Conservation (phyloP, 2,329 filamentous ascomycete genomes). For the Corynespora cassiicola region DNA sequence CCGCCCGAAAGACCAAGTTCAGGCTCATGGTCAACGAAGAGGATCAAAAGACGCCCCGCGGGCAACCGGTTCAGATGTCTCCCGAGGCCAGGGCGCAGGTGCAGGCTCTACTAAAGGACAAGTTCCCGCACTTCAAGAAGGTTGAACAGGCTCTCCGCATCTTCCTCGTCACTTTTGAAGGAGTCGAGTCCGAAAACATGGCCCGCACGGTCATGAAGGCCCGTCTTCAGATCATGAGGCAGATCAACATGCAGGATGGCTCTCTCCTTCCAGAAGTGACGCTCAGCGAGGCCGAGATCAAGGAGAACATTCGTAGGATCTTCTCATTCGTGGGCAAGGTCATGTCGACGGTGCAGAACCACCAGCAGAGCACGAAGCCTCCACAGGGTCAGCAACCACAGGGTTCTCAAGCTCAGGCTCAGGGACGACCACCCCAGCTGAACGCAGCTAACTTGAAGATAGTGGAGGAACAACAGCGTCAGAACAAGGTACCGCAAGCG, state of each 20-base stretch:
- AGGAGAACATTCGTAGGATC: slow-evolving; percentile 27
- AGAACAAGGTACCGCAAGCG: slow-evolving; percentile 56
- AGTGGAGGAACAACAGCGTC: slow-evolving; percentile 55
- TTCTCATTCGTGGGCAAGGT: slow-evolving; percentile 36
- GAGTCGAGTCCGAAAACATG: slow-evolving; percentile 28
- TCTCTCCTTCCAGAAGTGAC: slow-evolving; percentile 37
- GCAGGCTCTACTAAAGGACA: slow-evolving; percentile 32
- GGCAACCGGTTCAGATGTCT: slow-evolving; percentile 27
- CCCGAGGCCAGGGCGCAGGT: slow-evolving; percentile 30
- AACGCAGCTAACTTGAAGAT: slow-evolving; percentile 46
- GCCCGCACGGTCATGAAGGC: slow-evolving; percentile 33
- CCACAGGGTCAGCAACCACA: slow-evolving; percentile 15
- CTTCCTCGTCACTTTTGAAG: slow-evolving; percentile 35
- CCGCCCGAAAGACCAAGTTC: slow-evolving; percentile 32
- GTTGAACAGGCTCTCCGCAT: slow-evolving; percentile 38
- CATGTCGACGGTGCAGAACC: slow-evolving; percentile 24
- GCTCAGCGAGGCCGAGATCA: slow-evolving; percentile 35
- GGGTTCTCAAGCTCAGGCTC: slow-evolving; percentile 8
- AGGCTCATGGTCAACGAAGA: slow-evolving; percentile 35
- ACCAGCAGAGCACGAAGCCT: slow-evolving; percentile 20
- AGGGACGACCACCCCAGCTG: slow-evolving; percentile 34
- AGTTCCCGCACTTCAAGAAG: slow-evolving; percentile 33
- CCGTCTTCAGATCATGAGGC: slow-evolving; percentile 31
- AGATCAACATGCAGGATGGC: slow-evolving; percentile 35
- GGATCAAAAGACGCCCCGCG: slow-evolving; percentile 29